Evolutionary conservation across 2,329 filamentous ascomycete species (phyloP), one percentile per base, ranked within the genome.

Genomic region (Orbilia ellipsospora): DNA sequence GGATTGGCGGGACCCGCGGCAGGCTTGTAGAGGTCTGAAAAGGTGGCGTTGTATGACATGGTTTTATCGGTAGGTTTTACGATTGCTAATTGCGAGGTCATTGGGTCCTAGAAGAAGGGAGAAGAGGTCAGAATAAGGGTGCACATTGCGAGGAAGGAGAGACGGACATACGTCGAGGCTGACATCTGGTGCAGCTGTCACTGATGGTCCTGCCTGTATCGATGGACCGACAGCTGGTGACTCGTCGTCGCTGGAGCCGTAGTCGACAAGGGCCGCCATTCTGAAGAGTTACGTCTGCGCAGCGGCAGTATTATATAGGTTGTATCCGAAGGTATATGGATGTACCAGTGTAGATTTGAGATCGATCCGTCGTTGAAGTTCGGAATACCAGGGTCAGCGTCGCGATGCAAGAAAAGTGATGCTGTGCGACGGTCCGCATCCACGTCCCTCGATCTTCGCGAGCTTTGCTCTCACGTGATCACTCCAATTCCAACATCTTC

Each of bases 1-100:
- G 92, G 92, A 80, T 94, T 94, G 23, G 86, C 83, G 42, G 92
- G 92, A 0, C 92, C 92, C 73, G 89, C 83, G 7, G 85, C 83
- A 0, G 90, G 88, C 72, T 89, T 87, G 55, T 88, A 86, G 48
- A 94, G 85, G 79, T 92, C 89, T 78, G 92, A 89, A 78, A 90
- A 91, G n/a, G 90, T 90, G 66, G 85, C 84, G 80, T 87, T 87
- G 80, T 85, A 86, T 45, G 84, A 84, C 63, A 87, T 83, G 23
- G 83, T 81, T 72, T 82, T 84, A 50, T 85, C 85, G 0, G 84
- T 85, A 48, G 85, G 84, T 69, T 86, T 86, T 75, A 85, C 83
- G 45, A 87, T 83, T 78, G 84, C 85, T 79, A 87, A 82, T 74
- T 86, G 85, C 79, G 86, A 82, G 56, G 84, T 83, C 75, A 84